Percentiles rank a stretch among this genome's conserved stretches.
Conservation (phyloP, 345 rosid species). For the Boechera stricta region DNA sequence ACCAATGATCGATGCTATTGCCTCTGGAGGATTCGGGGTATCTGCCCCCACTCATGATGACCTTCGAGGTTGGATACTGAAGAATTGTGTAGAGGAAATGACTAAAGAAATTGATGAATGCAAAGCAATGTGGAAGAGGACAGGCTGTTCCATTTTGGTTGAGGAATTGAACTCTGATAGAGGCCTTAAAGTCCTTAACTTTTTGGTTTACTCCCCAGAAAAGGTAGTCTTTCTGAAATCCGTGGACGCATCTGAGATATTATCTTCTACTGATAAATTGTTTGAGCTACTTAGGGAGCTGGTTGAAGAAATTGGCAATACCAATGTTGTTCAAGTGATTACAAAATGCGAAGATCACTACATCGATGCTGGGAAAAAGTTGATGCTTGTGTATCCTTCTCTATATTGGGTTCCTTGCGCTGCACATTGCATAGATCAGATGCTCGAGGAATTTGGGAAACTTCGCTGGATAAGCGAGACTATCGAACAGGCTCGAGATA, state of each 20-base stretch:
- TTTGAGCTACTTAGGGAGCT: conserved; percentile 65
- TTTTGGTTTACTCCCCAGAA: conserved; percentile 65
- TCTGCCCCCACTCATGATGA: conserved; percentile 60
- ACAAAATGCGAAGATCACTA: conserved; percentile 67
- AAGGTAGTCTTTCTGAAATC: conserved; percentile 70
- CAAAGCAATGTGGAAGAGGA: conserved; percentile 62
- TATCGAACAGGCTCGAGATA: conserved; percentile 70
- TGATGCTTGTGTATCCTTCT: conserved; percentile 65
- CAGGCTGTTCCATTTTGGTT: conserved; percentile 80
- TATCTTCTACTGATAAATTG: conserved; percentile 60
- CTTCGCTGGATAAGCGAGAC: conserved; percentile 60
- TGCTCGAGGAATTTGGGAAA: conserved; percentile 69
- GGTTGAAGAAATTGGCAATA: conserved; percentile 77
- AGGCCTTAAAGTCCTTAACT: conserved; percentile 59
- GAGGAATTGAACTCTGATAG: conserved; percentile 61
- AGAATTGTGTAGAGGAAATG: conserved; percentile 70
- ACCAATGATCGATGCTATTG: conserved; percentile 68
- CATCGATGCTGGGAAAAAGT: conserved; percentile 59
- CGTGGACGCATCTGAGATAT: conserved; percentile 61
- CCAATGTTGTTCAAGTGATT: conserved; percentile 81
- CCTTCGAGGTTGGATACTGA: conserved; percentile 75
- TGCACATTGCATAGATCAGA: conserved; percentile 66
- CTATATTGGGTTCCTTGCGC: conserved; percentile 91
- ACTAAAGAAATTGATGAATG: conserved; percentile 54
- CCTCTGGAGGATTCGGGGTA: conserved; percentile 57